A percentile compares a stretch with the other conserved stretches of the same genome.
phyloP scores from a whole-genome alignment of 768 basidiomycete genomes.

The Podaxis mareebaensis region DNA sequence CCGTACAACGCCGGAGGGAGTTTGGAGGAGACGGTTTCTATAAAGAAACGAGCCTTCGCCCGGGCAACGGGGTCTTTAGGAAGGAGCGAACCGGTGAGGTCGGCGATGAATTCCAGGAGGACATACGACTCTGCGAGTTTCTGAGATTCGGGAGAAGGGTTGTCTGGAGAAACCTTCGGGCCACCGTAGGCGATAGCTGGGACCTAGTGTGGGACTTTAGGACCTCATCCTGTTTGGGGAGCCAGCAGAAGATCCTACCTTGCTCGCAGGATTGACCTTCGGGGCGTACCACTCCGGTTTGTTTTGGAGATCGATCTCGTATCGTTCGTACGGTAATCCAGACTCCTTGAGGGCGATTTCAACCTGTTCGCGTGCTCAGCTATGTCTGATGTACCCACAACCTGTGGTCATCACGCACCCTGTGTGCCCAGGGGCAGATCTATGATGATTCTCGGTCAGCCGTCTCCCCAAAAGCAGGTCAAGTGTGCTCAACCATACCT shows the following conservation, averaged over 20 bases:
- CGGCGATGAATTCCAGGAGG: constrained; percentile 67
- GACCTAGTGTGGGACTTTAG: constrained; percentile 34
- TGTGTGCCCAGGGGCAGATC: constrained; percentile 62
- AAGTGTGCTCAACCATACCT: constrained; percentile 29
- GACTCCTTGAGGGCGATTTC: constrained; percentile 66
- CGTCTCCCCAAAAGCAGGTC: background rate
- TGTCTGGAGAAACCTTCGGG: constrained; percentile 51
- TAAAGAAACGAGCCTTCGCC: constrained; percentile 64
- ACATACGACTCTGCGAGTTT: constrained; percentile 68
- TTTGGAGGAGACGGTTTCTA: constrained; percentile 52
- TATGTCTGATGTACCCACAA: background rate
- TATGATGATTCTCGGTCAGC: constrained; percentile 21
- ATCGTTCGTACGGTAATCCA: constrained; percentile 46
- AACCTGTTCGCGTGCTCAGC: constrained; percentile 32
- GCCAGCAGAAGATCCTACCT: constrained; percentile 39
- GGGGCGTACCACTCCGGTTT: constrained; percentile 73
- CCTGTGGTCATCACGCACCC: constrained; percentile 35
- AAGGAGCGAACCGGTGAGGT: constrained; percentile 55
- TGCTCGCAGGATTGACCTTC: constrained; percentile 65
- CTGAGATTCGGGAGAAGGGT: constrained; percentile 57
- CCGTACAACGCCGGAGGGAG: constrained; percentile 39
- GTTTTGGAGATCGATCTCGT: constrained; percentile 59
- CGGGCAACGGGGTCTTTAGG: constrained; percentile 57
- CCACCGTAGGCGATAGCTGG: constrained; percentile 66
- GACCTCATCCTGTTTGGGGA: background rate